phyloP scores from a whole-genome alignment of 2,329 filamentous ascomycete genomes.

The Nigrograna mackinnonii region DNA sequence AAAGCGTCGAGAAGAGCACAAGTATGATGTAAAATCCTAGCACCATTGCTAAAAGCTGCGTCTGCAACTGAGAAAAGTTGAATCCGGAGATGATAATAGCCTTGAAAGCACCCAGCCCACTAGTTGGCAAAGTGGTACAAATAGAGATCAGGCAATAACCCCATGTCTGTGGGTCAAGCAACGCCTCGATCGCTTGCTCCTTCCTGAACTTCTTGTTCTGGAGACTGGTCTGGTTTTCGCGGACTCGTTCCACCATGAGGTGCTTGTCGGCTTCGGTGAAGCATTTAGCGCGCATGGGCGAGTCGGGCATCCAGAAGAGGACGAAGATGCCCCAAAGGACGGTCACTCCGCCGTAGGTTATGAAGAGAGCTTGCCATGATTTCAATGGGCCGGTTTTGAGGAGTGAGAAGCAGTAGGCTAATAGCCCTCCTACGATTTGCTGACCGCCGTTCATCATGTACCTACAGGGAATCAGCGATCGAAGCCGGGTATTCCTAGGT shows the following conservation, averaged over 20 bases:
- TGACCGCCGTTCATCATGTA: too few relatives aligned
- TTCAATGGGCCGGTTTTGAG: slow-evolving; percentile 23
- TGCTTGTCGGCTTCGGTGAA: slow-evolving; percentile 40
- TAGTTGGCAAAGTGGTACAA: slow-evolving; percentile 29
- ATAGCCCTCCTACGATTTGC: slow-evolving; percentile 44
- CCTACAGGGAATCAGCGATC: too few relatives aligned
- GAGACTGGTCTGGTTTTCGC: slow-evolving; percentile 38
- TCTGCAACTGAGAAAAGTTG: slow-evolving; percentile 28
- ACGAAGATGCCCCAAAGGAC: slow-evolving; percentile 29
- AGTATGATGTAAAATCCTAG: slow-evolving; percentile 26
- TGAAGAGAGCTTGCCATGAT: slow-evolving; percentile 49
- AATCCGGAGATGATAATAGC: slow-evolving; percentile 35
- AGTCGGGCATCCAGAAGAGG: slow-evolving; percentile 36
- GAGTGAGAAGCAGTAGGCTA: slow-evolving; percentile 42
- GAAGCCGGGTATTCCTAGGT: too few relatives aligned
- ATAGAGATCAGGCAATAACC: slow-evolving; percentile 24
- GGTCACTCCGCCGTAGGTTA: slow-evolving; percentile 46
- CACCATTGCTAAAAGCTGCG: slow-evolving; percentile 33
- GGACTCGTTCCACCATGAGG: slow-evolving; percentile 39
- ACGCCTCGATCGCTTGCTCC: slow-evolving; percentile 23
- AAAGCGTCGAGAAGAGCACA: slow-evolving; percentile 23
- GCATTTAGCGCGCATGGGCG: slow-evolving; percentile 36
- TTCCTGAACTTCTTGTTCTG: slow-evolving; percentile 31
- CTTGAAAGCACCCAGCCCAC: slow-evolving; percentile 42
- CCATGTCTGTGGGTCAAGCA: slow-evolving; percentile 26